Conservation (phyloP, 148 eudicot species). For the Fagopyrum homotropicum region DNA sequence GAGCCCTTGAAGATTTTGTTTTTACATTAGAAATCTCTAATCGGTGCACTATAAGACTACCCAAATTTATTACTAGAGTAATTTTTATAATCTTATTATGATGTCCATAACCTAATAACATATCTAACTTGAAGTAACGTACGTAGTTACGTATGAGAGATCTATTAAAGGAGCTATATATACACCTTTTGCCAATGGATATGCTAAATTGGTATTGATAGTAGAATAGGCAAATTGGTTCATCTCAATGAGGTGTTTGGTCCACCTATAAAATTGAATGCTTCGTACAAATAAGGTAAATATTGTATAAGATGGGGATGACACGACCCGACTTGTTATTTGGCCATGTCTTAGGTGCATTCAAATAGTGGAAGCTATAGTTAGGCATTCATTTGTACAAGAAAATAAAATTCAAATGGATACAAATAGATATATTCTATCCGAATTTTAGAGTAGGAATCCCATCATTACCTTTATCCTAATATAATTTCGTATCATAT, state of each 20-base stretch:
- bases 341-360: not conserved
- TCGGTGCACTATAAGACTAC: no score
- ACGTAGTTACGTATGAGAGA: not conserved
- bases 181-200: not conserved
- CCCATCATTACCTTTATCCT: no score
- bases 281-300: not conserved
- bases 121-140: no score
- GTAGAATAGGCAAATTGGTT: not conserved
- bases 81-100: no score
- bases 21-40: no score
- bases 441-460: no score
- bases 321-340: not conserved
- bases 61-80: no score
- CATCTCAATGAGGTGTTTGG: not conserved
- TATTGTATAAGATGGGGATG: not conserved
- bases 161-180: not conserved
- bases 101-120: no score
- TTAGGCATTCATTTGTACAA: not conserved
- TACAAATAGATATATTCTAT: no score
- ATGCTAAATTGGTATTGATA: not conserved
- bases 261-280: not conserved
- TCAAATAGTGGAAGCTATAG: not conserved
- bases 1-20: no score
- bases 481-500: no score
- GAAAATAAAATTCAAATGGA: no score